These are phyloP conservation scores for Tolypocladium capitatum DNA, from an alignment of 2,329 filamentous ascomycete species.

Conservation along the genomic window DNA sequence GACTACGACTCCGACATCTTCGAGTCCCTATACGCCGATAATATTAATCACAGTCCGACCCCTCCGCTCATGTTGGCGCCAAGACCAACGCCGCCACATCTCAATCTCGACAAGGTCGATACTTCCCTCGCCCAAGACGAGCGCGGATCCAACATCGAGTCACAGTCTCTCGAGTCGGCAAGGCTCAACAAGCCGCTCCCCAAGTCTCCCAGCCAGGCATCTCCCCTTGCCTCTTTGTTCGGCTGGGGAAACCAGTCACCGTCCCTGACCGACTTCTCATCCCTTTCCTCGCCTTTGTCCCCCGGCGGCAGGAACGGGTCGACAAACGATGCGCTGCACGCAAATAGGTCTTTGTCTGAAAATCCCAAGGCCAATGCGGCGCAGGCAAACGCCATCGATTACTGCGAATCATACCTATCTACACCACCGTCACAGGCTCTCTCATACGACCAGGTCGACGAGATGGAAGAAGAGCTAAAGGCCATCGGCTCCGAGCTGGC, in stretches of 20 bases:
- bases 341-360: slow-evolving; percentile 18
- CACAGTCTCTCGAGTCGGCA: slow-evolving; percentile 15
- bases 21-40: slow-evolving; percentile 16
- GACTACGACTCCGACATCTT: slow-evolving; percentile 16
- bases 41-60: slow-evolving; percentile 23
- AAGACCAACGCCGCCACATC: slow-evolving; percentile 38
- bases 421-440: slow-evolving; percentile 28
- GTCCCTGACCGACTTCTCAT: slow-evolving; percentile 37
- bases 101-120: slow-evolving; percentile 33
- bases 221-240: slow-evolving; percentile 38
- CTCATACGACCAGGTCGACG: slow-evolving; percentile 50
- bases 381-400: slow-evolving; percentile 30
- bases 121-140: slow-evolving; percentile 14
- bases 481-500: slow-evolving; percentile 90
- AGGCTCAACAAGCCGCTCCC: slow-evolving; percentile 39
- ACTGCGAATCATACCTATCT: slow-evolving; percentile 38
- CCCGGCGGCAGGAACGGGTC: slow-evolving; percentile 22
- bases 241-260: slow-evolving; percentile 36
- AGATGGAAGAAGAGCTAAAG: slow-evolving; percentile 88
- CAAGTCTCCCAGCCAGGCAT: slow-evolving; percentile 36
- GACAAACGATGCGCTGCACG: slow-evolving; percentile 18
- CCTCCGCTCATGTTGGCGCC: slow-evolving; percentile 34
- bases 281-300: slow-evolving; percentile 39
- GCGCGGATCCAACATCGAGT: slow-evolving; percentile 9
- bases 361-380: slow-evolving; percentile 26